Base-by-base conservation (phyloP, 1,284 basidiomycete species). In the Cryptococcus deneoformans region DNA sequence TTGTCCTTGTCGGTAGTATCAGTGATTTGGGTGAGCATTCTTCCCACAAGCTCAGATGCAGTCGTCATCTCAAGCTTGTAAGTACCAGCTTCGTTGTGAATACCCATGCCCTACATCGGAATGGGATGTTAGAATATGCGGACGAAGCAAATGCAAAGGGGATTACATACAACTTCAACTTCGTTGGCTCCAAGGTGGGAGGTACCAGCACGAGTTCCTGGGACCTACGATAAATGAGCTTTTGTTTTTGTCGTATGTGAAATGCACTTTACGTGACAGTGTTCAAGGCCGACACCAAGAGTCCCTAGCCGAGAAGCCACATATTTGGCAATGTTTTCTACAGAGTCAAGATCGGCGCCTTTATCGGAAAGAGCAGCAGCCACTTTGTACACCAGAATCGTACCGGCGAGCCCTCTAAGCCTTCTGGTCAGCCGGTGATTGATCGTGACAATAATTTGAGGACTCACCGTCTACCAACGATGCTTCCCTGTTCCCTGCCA, bases 51-150 rank as follows among this genome's bases (percentile, higher is more conserved):
- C 61, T 87, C 80, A 2, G 82, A 80, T 46, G 91, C 82, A 6
- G 85, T 81, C 0, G 88, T 87, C 14, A 79, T 63, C 16, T 67
- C 58, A 4, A 87, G 81, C 20, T 87, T 89, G 4, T 85, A 87
- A 51, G 91, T 70, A 9, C 93, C 94, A 35, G 87, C 83, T 77
- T 97, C 93, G 72, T 97, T 97, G 80, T 97, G 92, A 61, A 95
- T 94, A 62, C 80, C 80, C 80, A 81, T 82, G 10, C 93, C 92
- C 62, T 61, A 29, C 36, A 34, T 10, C 14, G 10, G 50, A 6
- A 16, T 9, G n/a, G 11, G 8, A 46, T 24, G 12, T 9, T 5
- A 11, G 6, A 29, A 16, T 6, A 11, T 38, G 52, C 12, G 29
- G 42, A 12, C 24, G n/a, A 42, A 16, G 10, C 39, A 39, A 16